Base-by-base conservation (phyloP, 1,284 basidiomycete genomes). In the Ustilago esculenta region DNA sequence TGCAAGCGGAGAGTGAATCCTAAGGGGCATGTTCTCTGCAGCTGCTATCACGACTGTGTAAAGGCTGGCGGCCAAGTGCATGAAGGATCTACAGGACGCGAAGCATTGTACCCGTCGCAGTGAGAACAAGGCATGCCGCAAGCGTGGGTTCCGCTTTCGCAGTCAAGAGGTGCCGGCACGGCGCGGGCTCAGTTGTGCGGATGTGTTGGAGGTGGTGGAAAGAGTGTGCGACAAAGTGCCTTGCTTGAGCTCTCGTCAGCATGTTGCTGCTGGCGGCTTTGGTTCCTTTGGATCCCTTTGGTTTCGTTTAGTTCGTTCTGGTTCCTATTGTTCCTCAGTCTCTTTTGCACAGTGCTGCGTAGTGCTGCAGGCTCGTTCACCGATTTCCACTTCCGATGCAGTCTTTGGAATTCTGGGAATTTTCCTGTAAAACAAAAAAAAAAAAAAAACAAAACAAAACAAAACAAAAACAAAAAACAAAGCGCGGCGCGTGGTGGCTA, bases 371-470 rank as follows among this genome's bases (percentile, higher is more conserved):
- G n/a, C n/a, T n/a, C n/a, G 27, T 30, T 23, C 37, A 15, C 29
- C 36, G 34, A 21, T 46, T 58, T 59, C 56, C 44, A 59, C 37
- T 43, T 52, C 49, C 49, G 44, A 46, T 25, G 45, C 40, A 17
- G 29, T 30, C n/a, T 20, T 39, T 43, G 21, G 34, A 29, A 41
- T 18, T 33, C 14, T 23, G 25, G 9, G 7, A 18, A 24, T 8
- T n/a, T 14, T 5, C 6, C 27, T 6, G 27, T 6, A 29, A 29
- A 29, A 29, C 6, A 29, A 29, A 29, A 29, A 12, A 12, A 29
- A 29, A 12, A 3, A 41, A 24, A 25, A 10, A 27, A 27, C 21
- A n/a, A 29, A 34, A 34, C 20, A 6, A 33, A 34, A 34, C 23
- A 2, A 18, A 45, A 45, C 18, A 20, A 5, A 20, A 32, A 32